phyloP scores from a whole-genome alignment of 345 rosid genomes.

The Mercurialis annua region DNA sequence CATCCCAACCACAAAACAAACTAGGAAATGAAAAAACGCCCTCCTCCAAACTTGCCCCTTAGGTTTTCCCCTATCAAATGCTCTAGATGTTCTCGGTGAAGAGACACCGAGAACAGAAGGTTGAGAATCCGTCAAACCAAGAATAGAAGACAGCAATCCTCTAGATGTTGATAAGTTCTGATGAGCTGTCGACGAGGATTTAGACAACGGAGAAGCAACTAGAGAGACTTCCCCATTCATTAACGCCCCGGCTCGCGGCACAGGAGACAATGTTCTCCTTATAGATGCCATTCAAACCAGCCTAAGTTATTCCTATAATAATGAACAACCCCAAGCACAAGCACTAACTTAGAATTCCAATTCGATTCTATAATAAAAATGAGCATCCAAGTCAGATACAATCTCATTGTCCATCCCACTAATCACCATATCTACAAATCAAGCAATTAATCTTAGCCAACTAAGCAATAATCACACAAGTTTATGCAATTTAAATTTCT shows the following conservation, averaged over 20 bases:
- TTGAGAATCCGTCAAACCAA: conserved; percentile 41
- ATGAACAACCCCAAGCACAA: not conserved
- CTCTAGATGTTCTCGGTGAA: conserved; percentile 42
- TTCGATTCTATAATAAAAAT: not conserved
- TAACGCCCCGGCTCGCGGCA: conserved; percentile 42
- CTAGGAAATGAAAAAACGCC: conserved; percentile 42
- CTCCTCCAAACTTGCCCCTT: conserved; percentile 54
- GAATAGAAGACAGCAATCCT: conserved; percentile 39
- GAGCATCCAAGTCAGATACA: conserved; percentile 17
- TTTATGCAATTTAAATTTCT: not conserved
- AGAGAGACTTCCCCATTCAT: conserved; percentile 46
- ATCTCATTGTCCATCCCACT: not conserved
- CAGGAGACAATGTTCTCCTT: conserved; percentile 54
- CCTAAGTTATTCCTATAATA: not conserved
- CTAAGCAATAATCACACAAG: not conserved
- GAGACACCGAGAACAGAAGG: conserved; percentile 29
- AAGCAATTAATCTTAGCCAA: conserved; percentile 14
- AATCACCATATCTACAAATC: not conserved
- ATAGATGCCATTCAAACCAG: conserved; percentile 58
- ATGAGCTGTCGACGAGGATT: conserved; percentile 36
- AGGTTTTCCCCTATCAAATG: conserved; percentile 40
- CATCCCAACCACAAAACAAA: conserved; percentile 49
- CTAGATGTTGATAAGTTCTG: conserved; percentile 32
- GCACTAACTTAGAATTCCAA: conserved; percentile 1
- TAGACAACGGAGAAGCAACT: conserved; percentile 57